Conservation (phyloP, 1,284 basidiomycete species). For the Ustilago xerochloae region DNA sequence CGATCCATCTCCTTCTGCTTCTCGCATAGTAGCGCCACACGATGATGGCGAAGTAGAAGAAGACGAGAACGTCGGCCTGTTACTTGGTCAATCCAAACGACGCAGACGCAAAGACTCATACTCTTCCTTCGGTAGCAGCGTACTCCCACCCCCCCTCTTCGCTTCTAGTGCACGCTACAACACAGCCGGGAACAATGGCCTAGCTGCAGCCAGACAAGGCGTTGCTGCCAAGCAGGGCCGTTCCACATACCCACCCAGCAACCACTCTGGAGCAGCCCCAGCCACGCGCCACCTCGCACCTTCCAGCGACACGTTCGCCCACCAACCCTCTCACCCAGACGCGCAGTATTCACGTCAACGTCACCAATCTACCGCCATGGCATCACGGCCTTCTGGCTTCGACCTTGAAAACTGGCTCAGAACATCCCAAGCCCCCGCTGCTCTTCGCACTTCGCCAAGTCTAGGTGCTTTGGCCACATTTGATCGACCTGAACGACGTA, state of each 20-base stretch:
- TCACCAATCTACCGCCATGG: slow-evolving; percentile 12
- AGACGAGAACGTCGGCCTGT: slow-evolving; percentile 37
- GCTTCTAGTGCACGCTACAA: slow-evolving; percentile 23
- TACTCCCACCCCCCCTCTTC: slow-evolving; percentile 35
- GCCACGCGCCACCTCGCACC: slow-evolving; percentile 27
- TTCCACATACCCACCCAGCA: slow-evolving; percentile 39
- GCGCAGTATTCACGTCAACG: slow-evolving; percentile 11
- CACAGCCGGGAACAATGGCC: slow-evolving; percentile 12
- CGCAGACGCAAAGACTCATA: slow-evolving; percentile 43
- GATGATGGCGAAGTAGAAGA: slow-evolving; percentile 35
- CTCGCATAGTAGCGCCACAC: slow-evolving; percentile 1
- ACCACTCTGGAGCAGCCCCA: slow-evolving; percentile 36
- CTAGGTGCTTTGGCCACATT: slow-evolving; percentile 34
- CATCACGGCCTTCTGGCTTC: slow-evolving; percentile 33
- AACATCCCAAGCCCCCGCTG: slow-evolving; percentile 15
- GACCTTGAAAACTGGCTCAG: slow-evolving; percentile 45
- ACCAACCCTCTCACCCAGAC: slow-evolving; percentile 10
- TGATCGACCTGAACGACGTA: slow-evolving; percentile 20
- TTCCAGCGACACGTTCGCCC: slow-evolving; percentile 8
- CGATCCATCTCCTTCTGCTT: slow-evolving; percentile 13
- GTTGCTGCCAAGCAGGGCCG: slow-evolving; percentile 21
- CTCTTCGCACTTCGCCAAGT: slow-evolving; percentile 30
- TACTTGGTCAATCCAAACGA: slow-evolving; percentile 39
- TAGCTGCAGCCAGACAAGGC: background rate
- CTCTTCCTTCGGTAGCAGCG: slow-evolving; percentile 50